phyloP scores from a whole-genome alignment of 2,329 filamentous ascomycete genomes.

The Aspergillus awamori region DNA sequence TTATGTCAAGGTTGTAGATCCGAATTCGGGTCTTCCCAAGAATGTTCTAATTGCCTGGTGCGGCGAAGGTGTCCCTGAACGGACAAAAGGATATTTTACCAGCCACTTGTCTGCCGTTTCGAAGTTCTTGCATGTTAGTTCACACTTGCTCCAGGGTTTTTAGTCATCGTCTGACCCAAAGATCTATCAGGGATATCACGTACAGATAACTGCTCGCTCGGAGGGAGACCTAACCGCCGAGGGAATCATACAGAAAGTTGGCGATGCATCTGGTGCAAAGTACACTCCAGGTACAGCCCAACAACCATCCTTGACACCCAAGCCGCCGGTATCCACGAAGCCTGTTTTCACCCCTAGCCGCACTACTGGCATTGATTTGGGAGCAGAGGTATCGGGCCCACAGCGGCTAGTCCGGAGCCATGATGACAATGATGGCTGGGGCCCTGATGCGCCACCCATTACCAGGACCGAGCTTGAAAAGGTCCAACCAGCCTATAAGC shows the following conservation, averaged over 20 bases:
- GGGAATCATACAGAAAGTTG: constrained; percentile 86
- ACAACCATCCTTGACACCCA: constrained; percentile 56
- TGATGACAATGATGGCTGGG: constrained; percentile 87
- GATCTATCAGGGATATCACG: constrained; percentile 74
- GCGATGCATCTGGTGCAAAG: constrained; percentile 91
- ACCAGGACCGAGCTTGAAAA: constrained; percentile 87
- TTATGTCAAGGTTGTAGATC: constrained; percentile 94
- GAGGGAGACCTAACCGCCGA: constrained; percentile 86
- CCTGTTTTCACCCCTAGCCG: constrained; percentile 84
- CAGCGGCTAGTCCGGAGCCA: constrained; percentile 51
- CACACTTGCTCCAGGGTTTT: neutral
- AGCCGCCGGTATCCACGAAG: constrained; percentile 78
- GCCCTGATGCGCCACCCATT: constrained; percentile 86
- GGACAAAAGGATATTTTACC: constrained; percentile 97
- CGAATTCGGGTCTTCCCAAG: constrained; percentile 87
- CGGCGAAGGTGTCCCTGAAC: constrained; percentile 94
- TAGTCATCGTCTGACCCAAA: constrained; percentile 3
- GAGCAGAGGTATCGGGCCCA: constrained; percentile 62
- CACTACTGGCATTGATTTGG: constrained; percentile 61
- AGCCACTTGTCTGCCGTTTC: constrained; percentile 88
- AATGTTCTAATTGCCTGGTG: constrained; percentile 95
- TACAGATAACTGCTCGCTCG: constrained; percentile 93
- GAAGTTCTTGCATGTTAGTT: constrained; percentile 77
- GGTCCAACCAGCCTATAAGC: constrained; percentile 88
- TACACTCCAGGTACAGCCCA: constrained; percentile 73